Evolutionary conservation across 257 asterid genomes (phyloP).

Genomic region (Misopates orontium): DNA sequence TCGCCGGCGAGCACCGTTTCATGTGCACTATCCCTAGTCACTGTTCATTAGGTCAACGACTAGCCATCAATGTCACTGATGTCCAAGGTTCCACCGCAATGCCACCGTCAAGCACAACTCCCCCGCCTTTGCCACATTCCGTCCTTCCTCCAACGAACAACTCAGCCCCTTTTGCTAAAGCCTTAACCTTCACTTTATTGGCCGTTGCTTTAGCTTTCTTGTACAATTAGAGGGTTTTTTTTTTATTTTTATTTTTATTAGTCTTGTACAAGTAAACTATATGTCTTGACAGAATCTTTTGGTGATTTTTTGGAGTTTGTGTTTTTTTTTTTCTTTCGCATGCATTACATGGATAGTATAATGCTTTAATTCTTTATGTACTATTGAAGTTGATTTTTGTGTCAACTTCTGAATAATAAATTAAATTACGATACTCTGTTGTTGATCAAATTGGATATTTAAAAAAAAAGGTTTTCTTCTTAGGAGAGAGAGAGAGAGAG

Average conservation of each 20-base stretch:
- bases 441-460: too few species aligned
- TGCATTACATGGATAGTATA: slow-evolving; percentile 12
- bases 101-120: too few species aligned
- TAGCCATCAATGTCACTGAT: slow-evolving; percentile 59
- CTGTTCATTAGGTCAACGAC: slow-evolving; percentile 55
- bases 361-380: too few species aligned
- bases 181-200: slow-evolving; percentile 58
- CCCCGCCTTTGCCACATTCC: neutral
- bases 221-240: slow-evolving; percentile 8
- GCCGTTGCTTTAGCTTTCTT: slow-evolving; percentile 55
- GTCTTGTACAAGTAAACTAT: too few species aligned
- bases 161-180: slow-evolving; percentile 26
- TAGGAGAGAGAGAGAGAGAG: too few species aligned
- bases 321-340: slow-evolving; percentile 23
- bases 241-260: too few species aligned
- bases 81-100: slow-evolving; percentile 19
- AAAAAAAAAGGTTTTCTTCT: too few species aligned
- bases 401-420: neutral
- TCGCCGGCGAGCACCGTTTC: slow-evolving; percentile 59
- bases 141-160: slow-evolving; percentile 10
- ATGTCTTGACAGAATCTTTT: too few species aligned
- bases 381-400: slow-evolving; percentile 6
- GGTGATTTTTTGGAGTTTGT: neutral
- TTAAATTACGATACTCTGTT: too few species aligned
- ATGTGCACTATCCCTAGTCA: slow-evolving; percentile 54